A percentile compares a stretch with the other conserved stretches of the same genome.
Evolutionary conservation across 208 protist genomes (phyloP).

Genomic region (Trypanosoma scelopori): DNA sequence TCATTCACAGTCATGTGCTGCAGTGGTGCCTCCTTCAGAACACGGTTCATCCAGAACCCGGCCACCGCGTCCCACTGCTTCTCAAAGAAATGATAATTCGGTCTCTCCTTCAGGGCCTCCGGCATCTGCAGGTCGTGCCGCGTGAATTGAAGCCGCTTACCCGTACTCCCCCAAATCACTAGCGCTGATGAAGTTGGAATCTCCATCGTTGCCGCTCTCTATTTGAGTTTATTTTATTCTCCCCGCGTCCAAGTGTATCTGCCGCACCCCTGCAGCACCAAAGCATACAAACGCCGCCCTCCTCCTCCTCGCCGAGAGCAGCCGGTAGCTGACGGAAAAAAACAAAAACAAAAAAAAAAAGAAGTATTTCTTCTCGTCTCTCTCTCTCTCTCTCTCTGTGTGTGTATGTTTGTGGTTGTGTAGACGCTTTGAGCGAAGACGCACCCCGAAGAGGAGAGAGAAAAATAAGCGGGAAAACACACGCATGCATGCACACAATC

Average conservation of each 20-base stretch:
- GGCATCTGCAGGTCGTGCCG: conserved; percentile 73
- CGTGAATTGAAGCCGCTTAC: conserved; percentile 65
- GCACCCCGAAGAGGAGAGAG: too few species aligned
- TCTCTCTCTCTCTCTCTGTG: too few species aligned
- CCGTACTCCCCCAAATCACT: conserved; percentile 80
- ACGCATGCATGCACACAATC: too few species aligned
- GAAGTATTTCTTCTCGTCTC: too few species aligned
- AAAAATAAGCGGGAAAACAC: too few species aligned
- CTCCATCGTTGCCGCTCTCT: conserved; percentile 2
- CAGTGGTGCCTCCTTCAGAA: conserved; percentile 64
- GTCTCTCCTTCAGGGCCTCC: conserved; percentile 36
- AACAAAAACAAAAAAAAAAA: conserved; percentile 14
- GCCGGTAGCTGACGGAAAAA: background rate
- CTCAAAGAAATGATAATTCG: conserved; percentile 66
- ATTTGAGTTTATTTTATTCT: background rate
- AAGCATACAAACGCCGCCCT: background rate
- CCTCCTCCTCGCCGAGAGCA: background rate
- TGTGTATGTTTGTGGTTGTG: too few species aligned
- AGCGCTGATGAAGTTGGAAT: conserved; percentile 32
- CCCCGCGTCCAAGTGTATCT: background rate
- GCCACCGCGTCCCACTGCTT: conserved; percentile 80
- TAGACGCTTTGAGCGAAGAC: too few species aligned
- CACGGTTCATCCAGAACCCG: conserved; percentile 75
- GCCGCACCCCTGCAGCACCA: background rate
- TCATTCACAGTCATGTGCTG: conserved; percentile 59